phyloP scores from a whole-genome alignment of 306 rosid species.

The Sindora glabra region DNA sequence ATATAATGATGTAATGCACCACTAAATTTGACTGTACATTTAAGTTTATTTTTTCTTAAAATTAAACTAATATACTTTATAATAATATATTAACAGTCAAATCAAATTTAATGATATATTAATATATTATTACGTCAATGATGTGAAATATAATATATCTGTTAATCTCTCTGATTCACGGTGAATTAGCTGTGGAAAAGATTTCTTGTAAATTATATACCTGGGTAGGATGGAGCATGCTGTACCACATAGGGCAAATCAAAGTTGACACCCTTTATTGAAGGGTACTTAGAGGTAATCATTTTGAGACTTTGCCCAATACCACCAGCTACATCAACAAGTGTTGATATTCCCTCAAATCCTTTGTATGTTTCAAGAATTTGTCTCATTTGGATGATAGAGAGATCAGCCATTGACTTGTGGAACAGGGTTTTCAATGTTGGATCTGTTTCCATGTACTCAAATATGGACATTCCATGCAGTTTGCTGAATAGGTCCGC shows the following conservation, averaged over 20 bases:
- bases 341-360: not conserved
- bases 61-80: too few species aligned
- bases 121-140: too few species aligned
- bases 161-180: too few species aligned
- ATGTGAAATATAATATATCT: too few species aligned
- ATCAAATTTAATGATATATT: too few species aligned
- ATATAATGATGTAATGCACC: too few species aligned
- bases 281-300: conserved; percentile 1
- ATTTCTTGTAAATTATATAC: too few species aligned
- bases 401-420: not conserved
- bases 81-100: too few species aligned
- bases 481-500: not conserved
- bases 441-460: not conserved
- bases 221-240: not conserved
- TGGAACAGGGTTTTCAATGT: not conserved
- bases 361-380: not conserved
- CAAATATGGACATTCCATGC: not conserved
- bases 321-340: conserved; percentile 14
- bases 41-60: too few species aligned
- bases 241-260: not conserved
- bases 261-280: conserved; percentile 7
- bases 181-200: too few species aligned
- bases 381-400: not conserved
- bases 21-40: too few species aligned
- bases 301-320: conserved; percentile 10